Conservation (phyloP, 2,329 filamentous ascomycete species). For the Trichoderma sp. region DNA sequence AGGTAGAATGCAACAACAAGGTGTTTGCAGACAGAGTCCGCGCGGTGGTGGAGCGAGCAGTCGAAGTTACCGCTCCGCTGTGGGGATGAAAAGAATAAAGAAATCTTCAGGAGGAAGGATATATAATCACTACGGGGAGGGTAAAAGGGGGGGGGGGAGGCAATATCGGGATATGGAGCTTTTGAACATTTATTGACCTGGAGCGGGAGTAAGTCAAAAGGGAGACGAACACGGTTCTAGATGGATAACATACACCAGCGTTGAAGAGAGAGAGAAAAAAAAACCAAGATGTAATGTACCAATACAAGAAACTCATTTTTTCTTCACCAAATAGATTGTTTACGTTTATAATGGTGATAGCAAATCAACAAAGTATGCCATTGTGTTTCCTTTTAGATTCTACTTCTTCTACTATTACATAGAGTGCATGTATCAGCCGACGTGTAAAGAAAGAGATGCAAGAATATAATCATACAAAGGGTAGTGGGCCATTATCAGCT, state of each 20-base stretch:
- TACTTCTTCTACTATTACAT: not conserved
- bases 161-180: not conserved
- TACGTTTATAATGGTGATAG: not conserved
- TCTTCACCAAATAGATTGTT: not conserved
- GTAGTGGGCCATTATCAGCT: conserved; percentile 27
- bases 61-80: conserved; percentile 81
- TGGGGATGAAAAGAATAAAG: conserved; percentile 48
- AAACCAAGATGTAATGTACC: not conserved
- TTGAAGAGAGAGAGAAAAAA: not conserved
- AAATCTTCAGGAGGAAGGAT: not conserved
- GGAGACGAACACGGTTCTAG: not conserved
- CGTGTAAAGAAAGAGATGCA: conserved; percentile 9
- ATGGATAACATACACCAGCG: not conserved
- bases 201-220: not conserved
- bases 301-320: not conserved
- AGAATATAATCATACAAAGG: conserved; percentile 35
- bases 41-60: conserved; percentile 85
- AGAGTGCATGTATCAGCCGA: not conserved
- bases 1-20: conserved; percentile 81
- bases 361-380: not conserved
- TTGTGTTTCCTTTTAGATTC: conserved; percentile 2
- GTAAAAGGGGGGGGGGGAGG: too few species aligned
- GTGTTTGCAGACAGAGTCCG: conserved; percentile 81
- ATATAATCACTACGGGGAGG: not conserved
- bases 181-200: not conserved